Evolutionary conservation across 192 early-diverging fungal species (phyloP).

Genomic region (Coemansia sp.): DNA sequence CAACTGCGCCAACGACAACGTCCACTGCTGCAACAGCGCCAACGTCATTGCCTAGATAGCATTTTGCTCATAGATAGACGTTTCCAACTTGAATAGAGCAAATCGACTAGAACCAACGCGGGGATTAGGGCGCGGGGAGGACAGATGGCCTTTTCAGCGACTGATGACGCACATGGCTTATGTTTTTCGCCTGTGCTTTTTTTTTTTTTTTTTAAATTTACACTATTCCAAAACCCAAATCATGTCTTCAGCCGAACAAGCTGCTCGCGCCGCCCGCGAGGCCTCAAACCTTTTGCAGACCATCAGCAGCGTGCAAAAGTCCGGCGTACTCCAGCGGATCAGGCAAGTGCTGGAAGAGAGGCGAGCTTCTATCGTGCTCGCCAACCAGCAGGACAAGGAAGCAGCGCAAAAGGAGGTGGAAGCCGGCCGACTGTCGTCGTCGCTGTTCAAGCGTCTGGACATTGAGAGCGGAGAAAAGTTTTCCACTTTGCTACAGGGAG

Average conservation of each 20-base stretch:
- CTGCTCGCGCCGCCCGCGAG: slow-evolving; percentile 58
- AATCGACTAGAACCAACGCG: background rate
- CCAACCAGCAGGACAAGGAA: slow-evolving; percentile 75
- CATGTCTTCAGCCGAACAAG: slow-evolving; percentile 28
- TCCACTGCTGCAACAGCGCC: slow-evolving; percentile 75
- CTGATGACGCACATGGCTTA: background rate
- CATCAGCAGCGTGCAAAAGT: slow-evolving; percentile 70
- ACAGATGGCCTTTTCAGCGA: too few species aligned
- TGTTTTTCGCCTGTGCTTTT: background rate
- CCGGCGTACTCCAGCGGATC: slow-evolving; percentile 68
- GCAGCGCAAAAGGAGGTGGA: slow-evolving; percentile 67
- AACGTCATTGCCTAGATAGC: slow-evolving; percentile 61
- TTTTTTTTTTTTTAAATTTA: too few species aligned
- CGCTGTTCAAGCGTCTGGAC: slow-evolving; percentile 87
- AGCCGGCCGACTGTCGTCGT: slow-evolving; percentile 66
- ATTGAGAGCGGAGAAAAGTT: slow-evolving; percentile 83
- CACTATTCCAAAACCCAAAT: too few species aligned
- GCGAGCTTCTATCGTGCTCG: slow-evolving; percentile 66
- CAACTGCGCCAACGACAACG: slow-evolving; percentile 5
- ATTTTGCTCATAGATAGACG: too few species aligned
- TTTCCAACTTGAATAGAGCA: too few species aligned
- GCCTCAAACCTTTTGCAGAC: slow-evolving; percentile 73
- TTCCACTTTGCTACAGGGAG: slow-evolving; percentile 79
- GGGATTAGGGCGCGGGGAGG: background rate
- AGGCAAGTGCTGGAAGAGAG: slow-evolving; percentile 62